Evolutionary conservation across 768 basidiomycete species (phyloP).

Genomic region (Peribolospora kevripleyi): DNA sequence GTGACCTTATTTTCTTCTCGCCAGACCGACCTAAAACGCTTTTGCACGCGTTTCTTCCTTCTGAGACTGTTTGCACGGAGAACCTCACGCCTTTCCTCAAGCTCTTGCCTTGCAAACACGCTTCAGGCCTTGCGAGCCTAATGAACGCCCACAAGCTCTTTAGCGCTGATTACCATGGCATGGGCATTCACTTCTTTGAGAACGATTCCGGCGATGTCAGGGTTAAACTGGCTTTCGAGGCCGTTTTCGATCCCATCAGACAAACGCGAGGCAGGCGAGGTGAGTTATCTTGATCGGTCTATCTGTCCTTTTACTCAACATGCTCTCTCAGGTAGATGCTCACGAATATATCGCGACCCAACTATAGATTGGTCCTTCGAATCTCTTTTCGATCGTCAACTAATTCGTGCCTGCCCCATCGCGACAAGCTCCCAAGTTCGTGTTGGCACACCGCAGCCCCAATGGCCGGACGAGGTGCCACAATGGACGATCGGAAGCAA

Average conservation of each 20-base stretch:
- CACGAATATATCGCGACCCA: neutral
- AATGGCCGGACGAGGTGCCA: too few species aligned
- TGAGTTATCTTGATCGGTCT: slow-evolving; percentile 14
- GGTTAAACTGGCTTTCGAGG: slow-evolving; percentile 43
- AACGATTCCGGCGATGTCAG: slow-evolving; percentile 25
- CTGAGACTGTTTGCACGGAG: slow-evolving; percentile 85
- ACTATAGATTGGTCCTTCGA: slow-evolving; percentile 46
- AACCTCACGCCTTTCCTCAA: slow-evolving; percentile 91
- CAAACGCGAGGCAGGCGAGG: slow-evolving; percentile 28
- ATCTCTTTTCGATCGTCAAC: slow-evolving; percentile 39
- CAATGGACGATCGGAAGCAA: too few species aligned
- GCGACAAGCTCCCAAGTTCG: slow-evolving; percentile 24
- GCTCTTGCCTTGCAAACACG: slow-evolving; percentile 72
- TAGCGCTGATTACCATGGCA: slow-evolving; percentile 75
- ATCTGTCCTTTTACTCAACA: neutral
- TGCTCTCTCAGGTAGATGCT: neutral
- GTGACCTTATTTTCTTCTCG: slow-evolving; percentile 16
- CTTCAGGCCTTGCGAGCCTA: slow-evolving; percentile 56
- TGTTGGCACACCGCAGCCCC: neutral
- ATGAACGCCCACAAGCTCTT: slow-evolving; percentile 68
- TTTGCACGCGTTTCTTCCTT: slow-evolving; percentile 52
- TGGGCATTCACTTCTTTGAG: slow-evolving; percentile 44
- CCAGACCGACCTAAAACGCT: slow-evolving; percentile 20
- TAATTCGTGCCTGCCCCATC: slow-evolving; percentile 44
- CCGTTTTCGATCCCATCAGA: slow-evolving; percentile 48